A percentile compares a stretch with the other conserved stretches of the same genome.
Evolutionary conservation across 1,284 basidiomycete genomes (phyloP).

Genomic region (Pyrrhoderma noxium): DNA sequence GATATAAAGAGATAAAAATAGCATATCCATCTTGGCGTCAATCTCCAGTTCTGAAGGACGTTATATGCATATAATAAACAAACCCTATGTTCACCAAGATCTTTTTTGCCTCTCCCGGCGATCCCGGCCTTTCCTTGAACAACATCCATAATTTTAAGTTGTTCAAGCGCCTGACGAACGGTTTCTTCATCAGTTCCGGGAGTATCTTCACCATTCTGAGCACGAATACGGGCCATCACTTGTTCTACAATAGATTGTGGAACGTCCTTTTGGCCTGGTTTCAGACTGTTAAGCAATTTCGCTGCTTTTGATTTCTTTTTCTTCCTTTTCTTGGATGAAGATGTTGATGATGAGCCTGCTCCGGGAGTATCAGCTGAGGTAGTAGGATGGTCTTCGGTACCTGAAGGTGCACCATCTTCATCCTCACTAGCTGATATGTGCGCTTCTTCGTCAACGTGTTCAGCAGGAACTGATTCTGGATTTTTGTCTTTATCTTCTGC

Average conservation of each 20-base stretch:
- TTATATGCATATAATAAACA: slow-evolving; percentile 1
- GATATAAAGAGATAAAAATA: too few species aligned
- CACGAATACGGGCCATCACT: slow-evolving; percentile 53
- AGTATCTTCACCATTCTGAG: slow-evolving; percentile 38
- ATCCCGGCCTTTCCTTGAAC: slow-evolving; percentile 62
- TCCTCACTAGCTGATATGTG: too few species aligned
- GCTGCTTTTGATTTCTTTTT: slow-evolving; percentile 65
- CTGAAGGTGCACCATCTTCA: too few species aligned
- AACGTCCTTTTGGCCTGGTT: slow-evolving; percentile 42
- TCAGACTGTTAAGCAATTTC: slow-evolving; percentile 45
- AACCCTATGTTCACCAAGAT: slow-evolving; percentile 80
- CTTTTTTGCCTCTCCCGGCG: slow-evolving; percentile 67
- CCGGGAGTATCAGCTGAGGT: slow-evolving; percentile 16
- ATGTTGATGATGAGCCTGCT: slow-evolving; percentile 25
- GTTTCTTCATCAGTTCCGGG: slow-evolving; percentile 46
- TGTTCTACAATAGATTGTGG: slow-evolving; percentile 53
- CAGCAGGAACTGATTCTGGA: too few species aligned
- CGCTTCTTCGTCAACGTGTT: too few species aligned
- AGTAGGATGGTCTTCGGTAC: too few species aligned
- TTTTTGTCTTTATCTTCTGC: too few species aligned
- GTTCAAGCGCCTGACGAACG: slow-evolving; percentile 54
- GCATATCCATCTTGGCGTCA: slow-evolving; percentile 1
- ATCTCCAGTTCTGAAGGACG: slow-evolving; percentile 1
- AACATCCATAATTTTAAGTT: slow-evolving; percentile 68
- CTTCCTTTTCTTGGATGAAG: slow-evolving; percentile 60